A percentile compares a stretch with the other conserved stretches of the same genome.
phyloP scores from a whole-genome alignment of 1,284 basidiomycete genomes.

The Somion occarium region DNA sequence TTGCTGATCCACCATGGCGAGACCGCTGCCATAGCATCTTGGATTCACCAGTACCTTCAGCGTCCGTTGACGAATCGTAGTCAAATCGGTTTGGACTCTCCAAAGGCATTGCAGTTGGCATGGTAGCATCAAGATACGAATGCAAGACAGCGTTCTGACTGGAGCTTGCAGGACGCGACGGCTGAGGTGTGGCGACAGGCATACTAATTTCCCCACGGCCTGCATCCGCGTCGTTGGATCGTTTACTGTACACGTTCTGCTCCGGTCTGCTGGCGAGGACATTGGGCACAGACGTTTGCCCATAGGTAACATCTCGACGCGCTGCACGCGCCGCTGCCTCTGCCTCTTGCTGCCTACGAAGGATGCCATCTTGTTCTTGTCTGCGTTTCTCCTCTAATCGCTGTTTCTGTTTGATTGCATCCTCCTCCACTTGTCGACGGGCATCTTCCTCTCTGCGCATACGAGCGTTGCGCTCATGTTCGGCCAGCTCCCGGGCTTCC shows the following conservation, averaged over 20 bases:
- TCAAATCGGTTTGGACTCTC: conserved; percentile 40
- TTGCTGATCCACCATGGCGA: conserved; percentile 10
- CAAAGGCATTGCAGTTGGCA: conserved; percentile 35
- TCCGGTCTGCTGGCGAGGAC: conserved; percentile 15
- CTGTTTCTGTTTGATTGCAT: conserved; percentile 23
- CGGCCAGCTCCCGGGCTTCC: conserved; percentile 23
- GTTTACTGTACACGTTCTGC: conserved; percentile 3
- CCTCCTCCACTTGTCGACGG: conserved; percentile 20
- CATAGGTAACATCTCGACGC: conserved; percentile 19
- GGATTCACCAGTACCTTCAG: conserved; percentile 18
- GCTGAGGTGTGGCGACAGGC: conserved; percentile 23
- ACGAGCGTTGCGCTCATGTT: conserved; percentile 21
- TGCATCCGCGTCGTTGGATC: not conserved
- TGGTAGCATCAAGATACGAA: conserved; percentile 17
- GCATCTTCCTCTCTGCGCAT: conserved; percentile 22
- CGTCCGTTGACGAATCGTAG: conserved; percentile 26
- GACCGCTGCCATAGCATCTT: conserved; percentile 13
- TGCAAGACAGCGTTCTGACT: conserved; percentile 19
- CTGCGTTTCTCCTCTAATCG: conserved; percentile 27
- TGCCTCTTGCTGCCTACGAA: conserved; percentile 42
- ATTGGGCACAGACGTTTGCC: conserved; percentile 10
- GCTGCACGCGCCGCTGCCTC: conserved; percentile 32
- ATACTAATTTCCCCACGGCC: conserved; percentile 7
- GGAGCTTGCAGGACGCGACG: conserved; percentile 18
- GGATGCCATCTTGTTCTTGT: conserved; percentile 42